Conservation (phyloP, 495 filamentous ascomycete genomes). For the Chaetomium fimeti region DNA sequence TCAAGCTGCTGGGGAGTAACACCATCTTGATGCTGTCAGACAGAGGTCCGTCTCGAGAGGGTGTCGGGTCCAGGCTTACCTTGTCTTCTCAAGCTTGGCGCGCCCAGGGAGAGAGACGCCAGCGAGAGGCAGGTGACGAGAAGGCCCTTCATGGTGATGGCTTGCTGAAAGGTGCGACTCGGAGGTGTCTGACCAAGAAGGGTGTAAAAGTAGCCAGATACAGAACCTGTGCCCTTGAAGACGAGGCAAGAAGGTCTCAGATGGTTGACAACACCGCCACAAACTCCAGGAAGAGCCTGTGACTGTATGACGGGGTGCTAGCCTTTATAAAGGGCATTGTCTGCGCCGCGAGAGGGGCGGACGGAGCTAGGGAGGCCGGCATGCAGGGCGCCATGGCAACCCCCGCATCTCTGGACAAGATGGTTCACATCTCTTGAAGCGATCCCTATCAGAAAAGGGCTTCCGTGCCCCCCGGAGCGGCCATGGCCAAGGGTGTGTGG, state of each 20-base stretch:
- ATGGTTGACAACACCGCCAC: slow-evolving; percentile 3
- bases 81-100: slow-evolving; percentile 17
- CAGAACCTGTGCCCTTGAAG: neutral
- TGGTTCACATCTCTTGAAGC: neutral
- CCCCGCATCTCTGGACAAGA: neutral
- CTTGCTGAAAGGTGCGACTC: neutral
- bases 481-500: neutral
- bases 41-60: neutral
- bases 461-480: neutral
- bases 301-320: neutral
- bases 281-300: neutral
- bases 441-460: neutral
- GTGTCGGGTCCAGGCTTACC: slow-evolving; percentile 8
- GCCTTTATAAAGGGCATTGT: slow-evolving; percentile 2
- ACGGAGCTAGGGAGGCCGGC: neutral
- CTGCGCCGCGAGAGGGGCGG: neutral
- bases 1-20: slow-evolving; percentile 42
- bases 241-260: neutral
- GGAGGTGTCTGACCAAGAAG: neutral
- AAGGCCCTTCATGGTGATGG: slow-evolving; percentile 25
- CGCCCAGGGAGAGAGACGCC: slow-evolving; percentile 23
- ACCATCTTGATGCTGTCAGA: slow-evolving; percentile 16
- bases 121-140: slow-evolving; percentile 22
- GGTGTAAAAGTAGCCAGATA: neutral
- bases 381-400: neutral